These are phyloP conservation scores for Phytophthora pluvialis DNA, from an alignment of 352 stramenopile genomes.

Conservation along the genomic window DNA sequence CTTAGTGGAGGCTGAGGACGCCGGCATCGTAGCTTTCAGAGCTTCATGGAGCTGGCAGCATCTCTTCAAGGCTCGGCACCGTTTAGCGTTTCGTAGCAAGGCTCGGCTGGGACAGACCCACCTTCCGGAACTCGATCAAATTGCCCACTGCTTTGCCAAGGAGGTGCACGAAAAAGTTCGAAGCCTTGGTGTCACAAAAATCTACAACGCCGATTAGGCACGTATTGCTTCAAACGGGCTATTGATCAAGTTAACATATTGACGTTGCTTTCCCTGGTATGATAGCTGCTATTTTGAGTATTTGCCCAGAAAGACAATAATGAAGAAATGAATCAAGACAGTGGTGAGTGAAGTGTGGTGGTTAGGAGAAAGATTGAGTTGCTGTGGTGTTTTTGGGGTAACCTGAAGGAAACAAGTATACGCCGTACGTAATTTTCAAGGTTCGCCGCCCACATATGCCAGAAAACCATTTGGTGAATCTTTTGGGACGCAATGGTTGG, in stretches of 20 bases:
- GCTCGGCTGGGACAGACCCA: constrained; percentile 5
- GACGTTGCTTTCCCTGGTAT: neutral
- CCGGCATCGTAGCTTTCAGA: neutral
- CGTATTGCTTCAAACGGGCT: neutral
- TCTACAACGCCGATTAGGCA: constrained; percentile 11
- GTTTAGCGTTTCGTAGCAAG: neutral
- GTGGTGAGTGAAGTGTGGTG: neutral
- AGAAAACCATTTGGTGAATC: neutral
- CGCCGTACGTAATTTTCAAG: neutral
- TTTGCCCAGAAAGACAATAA: neutral
- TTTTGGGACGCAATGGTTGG: neutral
- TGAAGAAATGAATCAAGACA: neutral
- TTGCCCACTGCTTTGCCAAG: neutral
- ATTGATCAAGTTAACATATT: neutral
- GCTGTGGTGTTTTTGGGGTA: neutral
- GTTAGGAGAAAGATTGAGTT: neutral
- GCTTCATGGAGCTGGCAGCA: constrained; percentile 1
- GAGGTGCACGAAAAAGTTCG: neutral
- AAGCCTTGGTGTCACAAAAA: neutral
- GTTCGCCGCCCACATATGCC: neutral
- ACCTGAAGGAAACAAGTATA: neutral
- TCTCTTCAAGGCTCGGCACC: constrained; percentile 4
- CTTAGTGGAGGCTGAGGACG: constrained; percentile 5
- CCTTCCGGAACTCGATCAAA: neutral
- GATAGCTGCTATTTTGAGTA: constrained; percentile 8